Base-by-base conservation (phyloP, 768 basidiomycete genomes). In the Mycena chlorophos region DNA sequence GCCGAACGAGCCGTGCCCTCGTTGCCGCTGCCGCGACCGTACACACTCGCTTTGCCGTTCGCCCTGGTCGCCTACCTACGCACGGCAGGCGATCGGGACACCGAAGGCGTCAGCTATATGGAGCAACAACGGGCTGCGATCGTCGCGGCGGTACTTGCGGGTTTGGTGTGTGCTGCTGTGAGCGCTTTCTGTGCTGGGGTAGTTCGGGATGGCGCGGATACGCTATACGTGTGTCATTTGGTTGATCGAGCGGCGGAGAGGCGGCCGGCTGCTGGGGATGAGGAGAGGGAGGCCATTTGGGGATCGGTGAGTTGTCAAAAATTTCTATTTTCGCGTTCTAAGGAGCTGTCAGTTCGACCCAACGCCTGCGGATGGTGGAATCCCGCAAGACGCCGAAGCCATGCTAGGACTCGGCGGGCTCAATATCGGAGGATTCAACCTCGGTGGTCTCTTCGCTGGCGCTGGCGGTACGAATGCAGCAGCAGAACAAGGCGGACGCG, bases 51-150 rank as follows among this genome's bases (percentile, higher is more conserved):
- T 1, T 80, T 94, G 59, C 89, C 92, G 4, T 89, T 91, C 59
- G 86, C 91, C 14, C 74, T 95, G 26, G 73, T 82, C 31, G 89
- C 92, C 4, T 97, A 96, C 69, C 71, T 98, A 19, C 91, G 95
- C 62, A 89, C 93, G n/a, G 88, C 91, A 2, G 54, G 60, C 22
- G 60, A 62, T 40, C 39, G 43, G 19, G 60, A 55, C 25, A 42
- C 20, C 56, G 60, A 62, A 20, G 60, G 60, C 4, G 26, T 55
- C 8, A 56, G 60, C 20, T 62, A 62, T 14, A 54, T 54, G 5
- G 60, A 61, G 4, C 56, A 61, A 42, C 60, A 61, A 29, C 56
- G 60, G 8, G 60, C 60, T 12, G 60, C 60, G 23, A 26, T 62
- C 6, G 60, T 42, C 17, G 60, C 53, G 19, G 60, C 60, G n/a